Percentiles rank a stretch among this genome's conserved stretches.
Conservation (phyloP, 148 eudicot genomes). For the Vaccinium myrtillus region DNA sequence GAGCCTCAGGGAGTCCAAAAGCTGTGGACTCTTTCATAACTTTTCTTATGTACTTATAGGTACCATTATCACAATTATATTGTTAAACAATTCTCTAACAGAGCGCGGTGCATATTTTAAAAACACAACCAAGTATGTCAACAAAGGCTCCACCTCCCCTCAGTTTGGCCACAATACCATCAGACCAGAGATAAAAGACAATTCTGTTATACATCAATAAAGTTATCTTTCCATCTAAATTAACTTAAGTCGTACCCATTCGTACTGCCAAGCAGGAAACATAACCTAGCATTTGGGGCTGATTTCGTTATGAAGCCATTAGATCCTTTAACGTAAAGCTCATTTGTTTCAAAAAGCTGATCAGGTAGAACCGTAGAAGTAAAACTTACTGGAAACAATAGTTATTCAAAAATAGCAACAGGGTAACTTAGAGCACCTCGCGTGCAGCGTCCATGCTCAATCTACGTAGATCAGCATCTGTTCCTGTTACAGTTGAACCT, state of each 20-base stretch:
- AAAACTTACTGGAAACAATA: neutral
- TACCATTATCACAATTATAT: neutral
- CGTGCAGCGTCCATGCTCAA: slow-evolving; percentile 99
- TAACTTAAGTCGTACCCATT: neutral
- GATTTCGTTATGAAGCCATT: neutral
- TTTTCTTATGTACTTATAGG: neutral
- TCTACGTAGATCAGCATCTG: slow-evolving; percentile 98
- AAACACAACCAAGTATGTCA: neutral
- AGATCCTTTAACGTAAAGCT: neutral
- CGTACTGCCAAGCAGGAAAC: neutral
- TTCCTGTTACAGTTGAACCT: slow-evolving; percentile 91
- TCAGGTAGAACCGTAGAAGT: neutral
- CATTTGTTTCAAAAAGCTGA: neutral
- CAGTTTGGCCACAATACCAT: slow-evolving; percentile 2
- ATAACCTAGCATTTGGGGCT: neutral
- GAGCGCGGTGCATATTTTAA: neutral
- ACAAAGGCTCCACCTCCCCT: neutral
- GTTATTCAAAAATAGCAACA: neutral
- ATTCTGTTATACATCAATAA: neutral
- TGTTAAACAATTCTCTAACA: neutral
- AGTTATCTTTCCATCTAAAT: neutral
- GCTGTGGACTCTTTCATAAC: neutral
- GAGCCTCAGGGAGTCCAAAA: slow-evolving; percentile 5
- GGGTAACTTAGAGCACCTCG: slow-evolving; percentile 56
- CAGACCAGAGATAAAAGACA: neutral